Conservation (phyloP, 2,329 filamentous ascomycete species). For the Emmonsiellopsis sp. region DNA sequence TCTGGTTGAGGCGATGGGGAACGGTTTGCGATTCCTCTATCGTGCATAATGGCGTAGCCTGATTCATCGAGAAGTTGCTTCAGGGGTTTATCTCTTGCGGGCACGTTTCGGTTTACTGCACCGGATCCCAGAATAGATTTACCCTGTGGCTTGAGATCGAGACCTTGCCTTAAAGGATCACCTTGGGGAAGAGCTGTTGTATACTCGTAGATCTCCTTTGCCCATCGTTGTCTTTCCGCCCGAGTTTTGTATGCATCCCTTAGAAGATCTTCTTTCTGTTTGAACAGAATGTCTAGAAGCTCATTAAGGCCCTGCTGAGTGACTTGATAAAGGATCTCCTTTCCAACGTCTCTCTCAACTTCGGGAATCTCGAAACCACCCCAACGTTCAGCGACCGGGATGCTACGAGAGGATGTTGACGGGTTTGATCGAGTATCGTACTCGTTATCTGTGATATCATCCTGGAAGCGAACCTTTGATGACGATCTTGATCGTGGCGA, state of each 20-base stretch:
- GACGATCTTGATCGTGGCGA: slow-evolving; percentile 60
- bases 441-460: slow-evolving; percentile 57
- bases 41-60: slow-evolving; percentile 29
- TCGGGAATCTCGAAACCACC: slow-evolving; percentile 70
- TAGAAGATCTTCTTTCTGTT: slow-evolving; percentile 66
- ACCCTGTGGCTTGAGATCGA: background rate
- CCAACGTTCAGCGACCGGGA: slow-evolving; percentile 60
- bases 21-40: background rate
- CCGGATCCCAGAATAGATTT: background rate
- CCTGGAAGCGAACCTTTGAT: slow-evolving; percentile 69
- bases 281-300: slow-evolving; percentile 78
- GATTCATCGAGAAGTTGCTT: slow-evolving; percentile 35
- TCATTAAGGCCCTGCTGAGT: slow-evolving; percentile 92
- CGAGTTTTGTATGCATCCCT: slow-evolving; percentile 58
- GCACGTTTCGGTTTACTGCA: slow-evolving; percentile 15
- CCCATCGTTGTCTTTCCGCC: slow-evolving; percentile 49
- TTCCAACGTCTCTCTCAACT: slow-evolving; percentile 72
- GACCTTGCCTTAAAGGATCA: slow-evolving; percentile 2
- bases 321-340: slow-evolving; percentile 83
- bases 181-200: slow-evolving; percentile 1
- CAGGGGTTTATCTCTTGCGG: slow-evolving; percentile 29
- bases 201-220: slow-evolving; percentile 32
- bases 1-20: slow-evolving; percentile 9
- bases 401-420: slow-evolving; percentile 62
- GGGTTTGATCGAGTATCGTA: slow-evolving; percentile 62